A percentile compares a stretch with the other conserved stretches of the same genome.
Evolutionary conservation across 1,284 basidiomycete species (phyloP).

Genomic region (Abortiporus biennis): DNA sequence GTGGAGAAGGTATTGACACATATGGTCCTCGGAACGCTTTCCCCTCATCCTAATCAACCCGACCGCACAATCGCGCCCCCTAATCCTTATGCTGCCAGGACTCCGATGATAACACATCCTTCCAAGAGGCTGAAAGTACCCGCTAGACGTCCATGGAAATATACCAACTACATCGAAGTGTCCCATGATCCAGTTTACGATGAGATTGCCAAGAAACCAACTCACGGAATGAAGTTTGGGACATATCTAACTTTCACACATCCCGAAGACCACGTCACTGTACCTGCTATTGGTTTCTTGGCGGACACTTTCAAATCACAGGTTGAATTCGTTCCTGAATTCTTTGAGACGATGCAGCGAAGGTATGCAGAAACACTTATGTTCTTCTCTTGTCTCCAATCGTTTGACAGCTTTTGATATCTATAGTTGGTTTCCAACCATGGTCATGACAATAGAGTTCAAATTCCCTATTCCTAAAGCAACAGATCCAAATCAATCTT

Average conservation of each 20-base stretch:
- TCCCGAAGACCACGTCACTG: conserved; percentile 36
- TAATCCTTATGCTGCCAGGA: conserved; percentile 47
- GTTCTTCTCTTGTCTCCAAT: not conserved
- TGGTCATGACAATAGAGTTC: conserved; percentile 53
- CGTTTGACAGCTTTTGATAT: not conserved
- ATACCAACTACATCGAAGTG: conserved; percentile 28
- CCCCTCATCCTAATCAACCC: conserved; percentile 18
- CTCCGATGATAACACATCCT: conserved; percentile 49
- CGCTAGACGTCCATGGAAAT: conserved; percentile 26
- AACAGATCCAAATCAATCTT: conserved; percentile 25
- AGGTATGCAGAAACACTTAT: conserved; percentile 22
- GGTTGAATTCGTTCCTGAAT: conserved; percentile 36
- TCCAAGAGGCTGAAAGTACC: conserved; percentile 19
- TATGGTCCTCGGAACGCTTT: conserved; percentile 48
- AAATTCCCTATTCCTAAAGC: conserved; percentile 47
- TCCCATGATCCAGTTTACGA: conserved; percentile 33
- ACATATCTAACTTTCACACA: conserved; percentile 46
- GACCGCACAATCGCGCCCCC: conserved; percentile 31
- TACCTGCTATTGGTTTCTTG: conserved; percentile 44
- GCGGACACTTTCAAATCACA: conserved; percentile 45
- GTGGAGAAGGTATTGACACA: conserved; percentile 43
- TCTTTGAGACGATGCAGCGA: conserved; percentile 14
- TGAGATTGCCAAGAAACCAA: conserved; percentile 29
- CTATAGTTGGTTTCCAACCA: conserved; percentile 54
- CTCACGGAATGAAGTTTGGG: conserved; percentile 48